These are phyloP conservation scores for Pseudocercospora pini-densiflorae DNA, from an alignment of 2,329 filamentous ascomycete species.

Conservation along the genomic window DNA sequence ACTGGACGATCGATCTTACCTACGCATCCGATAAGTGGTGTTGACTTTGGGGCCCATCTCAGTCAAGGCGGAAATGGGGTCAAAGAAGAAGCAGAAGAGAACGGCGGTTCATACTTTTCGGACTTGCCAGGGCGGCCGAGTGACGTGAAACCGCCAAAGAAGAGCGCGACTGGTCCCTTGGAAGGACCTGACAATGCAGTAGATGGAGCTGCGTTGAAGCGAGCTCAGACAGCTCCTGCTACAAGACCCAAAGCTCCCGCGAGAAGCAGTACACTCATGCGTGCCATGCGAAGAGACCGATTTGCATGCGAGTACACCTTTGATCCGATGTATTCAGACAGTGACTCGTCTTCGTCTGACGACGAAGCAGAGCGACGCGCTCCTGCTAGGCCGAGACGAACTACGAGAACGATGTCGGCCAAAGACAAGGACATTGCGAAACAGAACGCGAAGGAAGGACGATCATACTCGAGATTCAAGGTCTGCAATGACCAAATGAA, in stretches of 20 bases:
- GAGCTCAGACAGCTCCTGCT: slow-evolving; percentile 25
- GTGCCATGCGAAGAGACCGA: slow-evolving; percentile 27
- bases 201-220: slow-evolving; percentile 18
- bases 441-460: slow-evolving; percentile 21
- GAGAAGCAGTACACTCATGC: slow-evolving; percentile 31
- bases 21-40: slow-evolving; percentile 21
- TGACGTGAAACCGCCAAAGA: slow-evolving; percentile 14
- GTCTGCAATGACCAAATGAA: slow-evolving; percentile 68
- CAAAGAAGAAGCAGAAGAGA: slow-evolving; percentile 5
- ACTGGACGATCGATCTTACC: slow-evolving; percentile 22
- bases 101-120: slow-evolving; percentile 21
- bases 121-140: slow-evolving; percentile 1
- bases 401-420: slow-evolving; percentile 10
- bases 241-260: slow-evolving; percentile 19
- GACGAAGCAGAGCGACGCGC: slow-evolving; percentile 34
- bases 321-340: slow-evolving; percentile 34
- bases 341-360: slow-evolving; percentile 33
- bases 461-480: slow-evolving; percentile 59
- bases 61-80: not conserved
- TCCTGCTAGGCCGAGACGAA: slow-evolving; percentile 7
- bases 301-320: slow-evolving; percentile 34
- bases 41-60: slow-evolving; percentile 27
- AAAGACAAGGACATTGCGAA: slow-evolving; percentile 24
- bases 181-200: not conserved
- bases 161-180: slow-evolving; percentile 16